Conservation (phyloP, 345 rosid species). For the Ceriops zippeliana region DNA sequence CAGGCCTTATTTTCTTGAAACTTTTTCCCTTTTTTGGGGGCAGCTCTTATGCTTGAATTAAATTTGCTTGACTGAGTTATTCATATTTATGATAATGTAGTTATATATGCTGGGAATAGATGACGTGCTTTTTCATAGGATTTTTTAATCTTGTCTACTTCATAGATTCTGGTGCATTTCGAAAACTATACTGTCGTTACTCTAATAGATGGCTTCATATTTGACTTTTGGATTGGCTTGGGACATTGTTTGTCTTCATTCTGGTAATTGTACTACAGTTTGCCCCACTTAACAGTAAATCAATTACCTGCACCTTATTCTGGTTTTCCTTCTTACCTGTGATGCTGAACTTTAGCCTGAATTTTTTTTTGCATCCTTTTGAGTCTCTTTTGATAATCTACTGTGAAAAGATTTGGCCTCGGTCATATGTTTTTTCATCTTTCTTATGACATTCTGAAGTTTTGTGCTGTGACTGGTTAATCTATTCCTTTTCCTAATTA, state of each 20-base stretch:
- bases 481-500: slow-evolving; percentile 10
- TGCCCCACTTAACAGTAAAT: neutral
- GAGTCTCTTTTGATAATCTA: neutral
- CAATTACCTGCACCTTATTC: neutral
- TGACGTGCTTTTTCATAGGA: neutral
- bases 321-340: neutral
- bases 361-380: neutral
- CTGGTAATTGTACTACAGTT: neutral
- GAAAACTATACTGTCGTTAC: neutral
- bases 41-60: neutral
- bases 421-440: too few species aligned
- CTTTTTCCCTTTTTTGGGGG: neutral
- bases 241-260: too few species aligned
- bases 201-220: neutral
- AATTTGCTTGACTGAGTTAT: too few species aligned
- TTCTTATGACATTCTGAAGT: neutral
- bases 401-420: neutral
- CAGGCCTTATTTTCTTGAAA: neutral
- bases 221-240: slow-evolving; percentile 12
- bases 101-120: too few species aligned
- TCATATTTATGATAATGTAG: too few species aligned
- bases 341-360: neutral
- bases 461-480: slow-evolving; percentile 1
- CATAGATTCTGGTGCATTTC: neutral
- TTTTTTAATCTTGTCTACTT: neutral